Base-by-base conservation (phyloP, 768 basidiomycete genomes). In the Russula vinacea region DNA sequence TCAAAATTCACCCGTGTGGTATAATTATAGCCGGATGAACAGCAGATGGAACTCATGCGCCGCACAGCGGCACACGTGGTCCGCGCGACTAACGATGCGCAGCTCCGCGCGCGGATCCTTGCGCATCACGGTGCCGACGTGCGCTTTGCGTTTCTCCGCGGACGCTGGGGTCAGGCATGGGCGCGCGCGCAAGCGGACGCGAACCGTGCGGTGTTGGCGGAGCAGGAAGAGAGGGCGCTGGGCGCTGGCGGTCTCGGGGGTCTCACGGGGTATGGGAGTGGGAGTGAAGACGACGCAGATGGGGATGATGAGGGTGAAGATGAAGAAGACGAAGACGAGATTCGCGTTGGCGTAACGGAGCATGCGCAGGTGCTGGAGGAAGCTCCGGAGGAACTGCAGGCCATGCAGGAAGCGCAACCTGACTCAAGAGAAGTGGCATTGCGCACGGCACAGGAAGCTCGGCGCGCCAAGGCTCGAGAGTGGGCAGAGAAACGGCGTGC, bases 21-120 rank as follows among this genome's bases (percentile, higher is more conserved):
- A 13, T 39, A 1, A 39, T 39, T 2, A 45, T 22, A 88, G 88
- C 88, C 86, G 17, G 84, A 85, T 62, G 82, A 83, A 17, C 26
- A 75, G 0, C 84, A 88, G 68, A 78, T 73, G 55, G 81, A 82
- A 3, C 78, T 94, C 13, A 94, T 97, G 85, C 74, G 77, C 13
- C 83, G 87, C 58, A 95, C 93, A 0, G 90, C 90, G 0, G 67
- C 72, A 14, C 89, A 92, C 64, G 74, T 95, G 37, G 71, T 81
- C 29, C 75, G 83, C 8, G 89, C 92, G 1, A 84, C 87, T 1
- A 93, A 94, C 70, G 83, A 90, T 17, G 83, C 86, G 0, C 86
- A 93, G 67, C 80, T 96, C 26, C 92, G 94, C 73, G 86, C 94
- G 81, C 84, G 93, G 7, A 94, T 97, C 69, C 78, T 96, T 17